phyloP scores from a whole-genome alignment of 768 basidiomycete species.

The Trametes maxima region DNA sequence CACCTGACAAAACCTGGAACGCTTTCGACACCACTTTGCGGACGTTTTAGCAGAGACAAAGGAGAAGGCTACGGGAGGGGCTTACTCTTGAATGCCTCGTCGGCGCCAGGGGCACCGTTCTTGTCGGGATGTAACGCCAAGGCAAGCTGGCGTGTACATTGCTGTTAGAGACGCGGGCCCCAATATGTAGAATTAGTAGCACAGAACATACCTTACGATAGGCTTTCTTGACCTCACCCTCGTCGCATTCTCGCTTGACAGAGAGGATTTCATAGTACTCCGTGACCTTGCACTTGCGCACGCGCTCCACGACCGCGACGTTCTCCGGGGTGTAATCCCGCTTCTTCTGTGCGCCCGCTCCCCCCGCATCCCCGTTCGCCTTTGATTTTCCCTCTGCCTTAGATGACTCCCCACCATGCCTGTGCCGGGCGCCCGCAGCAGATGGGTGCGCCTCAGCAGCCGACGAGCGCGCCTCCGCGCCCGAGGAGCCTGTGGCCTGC shows the following conservation, averaged over 20 bases:
- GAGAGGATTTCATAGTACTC: constrained; percentile 93
- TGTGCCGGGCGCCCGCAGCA: constrained; percentile 68
- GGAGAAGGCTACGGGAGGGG: constrained; percentile 21
- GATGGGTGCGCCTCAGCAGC: constrained; percentile 73
- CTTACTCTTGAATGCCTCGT: constrained; percentile 97
- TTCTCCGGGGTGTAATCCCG: constrained; percentile 89
- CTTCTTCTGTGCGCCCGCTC: constrained; percentile 54
- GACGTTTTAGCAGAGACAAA: constrained; percentile 11
- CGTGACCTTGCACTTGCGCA: constrained; percentile 82
- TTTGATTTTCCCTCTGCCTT: constrained; percentile 52
- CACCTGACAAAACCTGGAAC: constrained; percentile 90
- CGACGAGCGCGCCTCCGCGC: constrained; percentile 42
- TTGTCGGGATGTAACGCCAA: constrained; percentile 90
- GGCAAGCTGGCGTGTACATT: constrained; percentile 59
- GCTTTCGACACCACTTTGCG: constrained; percentile 92
- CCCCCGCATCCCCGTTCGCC: constrained; percentile 48
- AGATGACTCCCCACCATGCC: constrained; percentile 41
- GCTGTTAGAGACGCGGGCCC: background rate
- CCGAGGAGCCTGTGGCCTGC: constrained; percentile 32
- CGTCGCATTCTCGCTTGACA: constrained; percentile 79
- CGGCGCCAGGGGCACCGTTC: constrained; percentile 97
- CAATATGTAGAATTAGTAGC: too few relatives aligned
- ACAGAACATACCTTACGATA: constrained; percentile 80
- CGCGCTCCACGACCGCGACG: constrained; percentile 77
- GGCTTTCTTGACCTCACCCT: constrained; percentile 87